A percentile compares a stretch with the other conserved stretches of the same genome.
phyloP scores from a whole-genome alignment of 257 asterid species.

The Solanum gracilifrons region DNA sequence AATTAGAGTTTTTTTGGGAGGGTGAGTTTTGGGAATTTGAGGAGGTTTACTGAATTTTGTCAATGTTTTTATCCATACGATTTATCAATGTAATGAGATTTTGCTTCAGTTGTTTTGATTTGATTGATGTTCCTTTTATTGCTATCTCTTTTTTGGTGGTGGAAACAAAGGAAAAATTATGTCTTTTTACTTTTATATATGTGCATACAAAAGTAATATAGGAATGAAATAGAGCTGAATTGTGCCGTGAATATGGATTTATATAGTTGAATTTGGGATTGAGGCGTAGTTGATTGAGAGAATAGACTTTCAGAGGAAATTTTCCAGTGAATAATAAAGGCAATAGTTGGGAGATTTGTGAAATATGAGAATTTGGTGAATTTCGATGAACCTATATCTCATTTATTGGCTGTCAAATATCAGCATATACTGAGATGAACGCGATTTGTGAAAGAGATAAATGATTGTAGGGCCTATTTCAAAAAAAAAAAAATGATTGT shows the following conservation, averaged over 20 bases:
- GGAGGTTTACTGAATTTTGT: not conserved
- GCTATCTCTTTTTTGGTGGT: not conserved
- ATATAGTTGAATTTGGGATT: not conserved
- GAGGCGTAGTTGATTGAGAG: not conserved
- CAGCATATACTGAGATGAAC: not conserved
- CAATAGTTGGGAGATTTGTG: not conserved
- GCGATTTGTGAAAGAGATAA: not conserved
- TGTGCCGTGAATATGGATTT: not conserved
- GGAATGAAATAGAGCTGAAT: not conserved
- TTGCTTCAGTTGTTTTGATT: not conserved
- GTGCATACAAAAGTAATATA: not conserved
- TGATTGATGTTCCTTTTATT: not conserved
- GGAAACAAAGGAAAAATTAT: not conserved
- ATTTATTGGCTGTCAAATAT: not conserved
- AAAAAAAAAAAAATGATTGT: too few relatives aligned
- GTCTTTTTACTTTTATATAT: not conserved
- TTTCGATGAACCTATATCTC: not conserved
- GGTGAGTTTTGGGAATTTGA: not conserved
- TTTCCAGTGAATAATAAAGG: not conserved
- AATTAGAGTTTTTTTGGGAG: not conserved
- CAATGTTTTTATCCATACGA: not conserved
- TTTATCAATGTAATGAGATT: not conserved
- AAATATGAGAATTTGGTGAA: not conserved
- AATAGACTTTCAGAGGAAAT: not conserved
- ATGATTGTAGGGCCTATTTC: not conserved